Evolutionary conservation across 2,329 filamentous ascomycete genomes (phyloP).

Genomic region (Didymella pomorum): DNA sequence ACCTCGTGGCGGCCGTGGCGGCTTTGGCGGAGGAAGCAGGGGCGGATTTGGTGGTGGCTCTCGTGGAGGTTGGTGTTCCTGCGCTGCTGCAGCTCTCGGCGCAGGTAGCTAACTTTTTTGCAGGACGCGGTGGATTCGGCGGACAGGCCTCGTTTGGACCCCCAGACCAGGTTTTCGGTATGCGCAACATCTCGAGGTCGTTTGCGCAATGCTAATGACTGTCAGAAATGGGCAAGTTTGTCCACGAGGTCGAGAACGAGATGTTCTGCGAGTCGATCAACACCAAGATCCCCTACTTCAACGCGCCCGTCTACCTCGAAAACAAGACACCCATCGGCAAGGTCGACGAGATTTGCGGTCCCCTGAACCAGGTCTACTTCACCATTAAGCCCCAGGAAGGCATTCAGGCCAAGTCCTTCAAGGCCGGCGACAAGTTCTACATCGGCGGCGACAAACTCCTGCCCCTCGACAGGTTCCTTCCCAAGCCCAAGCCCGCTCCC

Average conservation of each 20-base stretch:
- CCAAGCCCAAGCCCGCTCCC: constrained; percentile 81
- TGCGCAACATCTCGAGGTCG: constrained; percentile 1
- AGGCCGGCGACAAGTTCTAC: constrained; percentile 96
- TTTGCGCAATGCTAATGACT: constrained; percentile 29
- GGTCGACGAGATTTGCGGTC: constrained; percentile 96
- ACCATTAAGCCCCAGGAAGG: constrained; percentile 97
- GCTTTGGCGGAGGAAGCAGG: constrained; percentile 59
- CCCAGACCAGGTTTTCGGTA: constrained; percentile 55
- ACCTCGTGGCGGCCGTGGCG: constrained; percentile 49
- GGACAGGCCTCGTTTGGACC: constrained; percentile 52
- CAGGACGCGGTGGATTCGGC: constrained; percentile 51
- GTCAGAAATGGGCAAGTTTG: constrained; percentile 89
- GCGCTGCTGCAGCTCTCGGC: constrained; percentile 32
- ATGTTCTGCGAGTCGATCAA: constrained; percentile 97
- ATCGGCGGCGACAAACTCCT: constrained; percentile 94
- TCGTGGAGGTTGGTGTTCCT: constrained; percentile 56
- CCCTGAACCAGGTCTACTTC: constrained; percentile 98
- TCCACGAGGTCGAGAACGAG: constrained; percentile 96
- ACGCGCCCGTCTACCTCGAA: constrained; percentile 97
- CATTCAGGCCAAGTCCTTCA: constrained; percentile 94
- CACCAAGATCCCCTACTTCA: constrained; percentile 97
- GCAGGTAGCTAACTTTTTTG: constrained; percentile 40
- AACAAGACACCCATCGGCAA: constrained; percentile 98
- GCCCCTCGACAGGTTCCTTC: constrained; percentile 92
- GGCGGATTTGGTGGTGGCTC: constrained; percentile 56